Base-by-base conservation (phyloP, 495 filamentous ascomycete genomes). In the Aspergillus cristatus region DNA sequence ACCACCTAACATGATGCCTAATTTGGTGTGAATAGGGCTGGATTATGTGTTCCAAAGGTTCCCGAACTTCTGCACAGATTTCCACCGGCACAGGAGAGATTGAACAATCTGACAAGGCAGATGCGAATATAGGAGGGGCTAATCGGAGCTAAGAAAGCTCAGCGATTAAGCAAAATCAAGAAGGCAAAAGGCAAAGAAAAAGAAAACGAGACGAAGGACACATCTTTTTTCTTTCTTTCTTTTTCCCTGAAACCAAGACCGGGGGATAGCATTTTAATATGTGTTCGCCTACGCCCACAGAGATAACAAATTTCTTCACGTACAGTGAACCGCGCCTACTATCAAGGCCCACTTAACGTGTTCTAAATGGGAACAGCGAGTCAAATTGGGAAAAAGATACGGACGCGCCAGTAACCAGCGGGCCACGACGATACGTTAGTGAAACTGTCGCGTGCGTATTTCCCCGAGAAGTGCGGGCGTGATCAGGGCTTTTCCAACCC, bases 161-260 rank as follows among this genome's bases (percentile, higher is more conserved):
- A 43, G 43, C 29, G 41, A 55, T 39, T 41, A 45, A 42, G 18
- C 18, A 35, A 45, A 41, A 43, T 52, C 45, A 48, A 31, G 42
- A 43, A 39, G 34, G 29, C 15, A 32, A 25, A 30, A 32, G 32
- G 18, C 22, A 29, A 25, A 29, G 18, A 20, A 32, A 37, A 28
- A 34, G 24, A 16, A 32, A 18, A 13, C 24, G 34, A 40, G 28
- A 32, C 30, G 35, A 33, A 35, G 35, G 33, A 26, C 40, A 38
- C 47, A 51, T 58, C 52, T 56, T 57, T 26, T n/a, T 48, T 42
- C 39, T 37, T 33, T 44, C 39, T 42, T 45, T 42, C 43, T 51
- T 40, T 51, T 50, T 35, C 39, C 46, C 33, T 31, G 30, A 20
- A 30, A 22, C 30, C 35, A 28, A 31, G 36, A 13, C 6, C 7